Evolutionary conservation across 2,329 filamentous ascomycete species (phyloP).

Genomic region (Chalara sp.): DNA sequence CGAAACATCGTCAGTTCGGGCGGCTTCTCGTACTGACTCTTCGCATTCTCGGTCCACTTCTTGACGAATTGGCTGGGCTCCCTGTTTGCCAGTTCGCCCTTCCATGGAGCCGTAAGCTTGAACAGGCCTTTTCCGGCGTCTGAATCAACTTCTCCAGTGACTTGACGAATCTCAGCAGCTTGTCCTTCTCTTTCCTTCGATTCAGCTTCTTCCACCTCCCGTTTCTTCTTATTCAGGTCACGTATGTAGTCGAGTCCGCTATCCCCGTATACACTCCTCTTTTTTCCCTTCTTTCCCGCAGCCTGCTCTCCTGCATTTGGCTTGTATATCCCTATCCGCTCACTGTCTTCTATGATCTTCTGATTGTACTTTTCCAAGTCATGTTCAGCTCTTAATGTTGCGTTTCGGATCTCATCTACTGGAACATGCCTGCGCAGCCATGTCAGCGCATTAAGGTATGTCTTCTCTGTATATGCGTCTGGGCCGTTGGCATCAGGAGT

Average conservation of each 20-base stretch:
- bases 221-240: neutral
- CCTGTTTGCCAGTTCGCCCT: neutral
- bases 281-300: neutral
- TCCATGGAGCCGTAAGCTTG: neutral
- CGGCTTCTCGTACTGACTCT: slow-evolving; percentile 43
- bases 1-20: slow-evolving; percentile 46
- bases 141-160: slow-evolving; percentile 13
- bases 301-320: slow-evolving; percentile 17
- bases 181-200: slow-evolving; percentile 32
- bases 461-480: slow-evolving; percentile 15
- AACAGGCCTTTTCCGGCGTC: neutral
- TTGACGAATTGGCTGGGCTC: slow-evolving; percentile 18
- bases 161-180: slow-evolving; percentile 28
- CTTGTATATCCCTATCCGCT: slow-evolving; percentile 22
- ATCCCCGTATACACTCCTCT: slow-evolving; percentile 47
- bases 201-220: slow-evolving; percentile 38
- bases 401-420: slow-evolving; percentile 55
- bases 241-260: slow-evolving; percentile 48
- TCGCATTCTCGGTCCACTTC: slow-evolving; percentile 33
- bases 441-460: slow-evolving; percentile 40
- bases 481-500: slow-evolving; percentile 23
- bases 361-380: slow-evolving; percentile 49
- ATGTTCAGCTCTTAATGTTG: slow-evolving; percentile 54
- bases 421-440: slow-evolving; percentile 49
- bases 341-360: slow-evolving; percentile 23